These are phyloP conservation scores for Penicillium griseofulvum DNA, from an alignment of 2,329 filamentous ascomycete species.

Conservation along the genomic window DNA sequence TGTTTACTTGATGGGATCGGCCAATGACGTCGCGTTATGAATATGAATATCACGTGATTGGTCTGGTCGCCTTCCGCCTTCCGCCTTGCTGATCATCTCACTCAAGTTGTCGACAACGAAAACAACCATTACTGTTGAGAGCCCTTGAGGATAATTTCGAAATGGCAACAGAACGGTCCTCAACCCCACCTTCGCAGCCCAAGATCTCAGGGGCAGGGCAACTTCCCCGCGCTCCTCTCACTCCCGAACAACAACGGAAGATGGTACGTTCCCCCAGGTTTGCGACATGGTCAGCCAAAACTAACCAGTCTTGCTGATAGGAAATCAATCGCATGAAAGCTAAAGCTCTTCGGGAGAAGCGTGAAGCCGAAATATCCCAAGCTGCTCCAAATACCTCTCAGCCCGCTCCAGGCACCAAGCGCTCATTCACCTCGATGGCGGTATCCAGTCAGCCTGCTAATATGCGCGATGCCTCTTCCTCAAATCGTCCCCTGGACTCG, in stretches of 20 bases:
- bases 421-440: constrained; percentile 65
- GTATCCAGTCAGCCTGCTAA: constrained; percentile 53
- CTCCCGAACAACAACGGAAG: constrained; percentile 60
- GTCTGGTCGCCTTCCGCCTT: constrained; percentile 2
- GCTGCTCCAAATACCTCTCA: constrained; percentile 34
- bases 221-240: constrained; percentile 50
- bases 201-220: constrained; percentile 36
- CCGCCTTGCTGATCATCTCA: not conserved
- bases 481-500: constrained; percentile 42
- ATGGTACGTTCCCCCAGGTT: constrained; percentile 45
- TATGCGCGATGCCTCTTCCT: constrained; percentile 64
- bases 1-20: not conserved
- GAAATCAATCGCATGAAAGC: constrained; percentile 85
- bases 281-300: not conserved
- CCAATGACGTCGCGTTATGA: constrained; percentile 4
- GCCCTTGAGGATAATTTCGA: not conserved
- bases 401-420: constrained; percentile 66
- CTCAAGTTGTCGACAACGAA: not conserved
- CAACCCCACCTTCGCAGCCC: constrained; percentile 42
- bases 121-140: not conserved
- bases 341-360: constrained; percentile 77
- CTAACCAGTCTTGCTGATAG: constrained; percentile 43
- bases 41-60: not conserved
- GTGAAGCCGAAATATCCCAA: constrained; percentile 59
- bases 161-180: constrained; percentile 18